Evolutionary conservation across 306 rosid genomes (phyloP).

Genomic region (Clitoria ternatea): DNA sequence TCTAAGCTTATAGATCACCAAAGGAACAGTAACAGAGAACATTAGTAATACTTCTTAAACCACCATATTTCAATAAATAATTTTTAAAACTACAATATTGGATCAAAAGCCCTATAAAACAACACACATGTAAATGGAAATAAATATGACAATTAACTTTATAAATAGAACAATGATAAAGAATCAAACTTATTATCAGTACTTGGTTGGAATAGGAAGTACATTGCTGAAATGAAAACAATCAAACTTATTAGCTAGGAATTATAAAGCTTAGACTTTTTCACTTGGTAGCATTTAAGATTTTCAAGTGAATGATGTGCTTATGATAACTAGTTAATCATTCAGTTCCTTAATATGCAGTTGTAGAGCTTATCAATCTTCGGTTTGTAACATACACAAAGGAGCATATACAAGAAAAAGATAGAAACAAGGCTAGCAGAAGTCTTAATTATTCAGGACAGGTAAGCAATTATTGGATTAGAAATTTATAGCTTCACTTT

Average conservation of each 20-base stretch:
- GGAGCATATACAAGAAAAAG: background rate
- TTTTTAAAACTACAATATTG: no score
- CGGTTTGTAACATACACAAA: background rate
- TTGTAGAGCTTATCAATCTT: no score
- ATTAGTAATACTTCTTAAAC: no score
- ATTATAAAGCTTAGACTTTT: background rate
- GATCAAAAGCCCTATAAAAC: no score
- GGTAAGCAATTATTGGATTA: background rate
- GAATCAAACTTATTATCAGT: conserved; percentile 16
- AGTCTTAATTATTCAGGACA: background rate
- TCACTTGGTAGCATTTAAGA: background rate
- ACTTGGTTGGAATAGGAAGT: background rate
- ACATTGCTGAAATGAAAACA: background rate
- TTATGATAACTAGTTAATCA: background rate
- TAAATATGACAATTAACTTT: no score
- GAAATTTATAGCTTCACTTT: background rate
- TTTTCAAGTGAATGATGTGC: background rate
- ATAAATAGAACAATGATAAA: no score
- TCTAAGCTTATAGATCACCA: no score
- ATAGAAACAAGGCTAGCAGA: background rate
- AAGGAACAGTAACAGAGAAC: no score
- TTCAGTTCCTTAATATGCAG: no score
- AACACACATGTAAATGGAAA: no score
- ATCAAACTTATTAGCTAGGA: no score
- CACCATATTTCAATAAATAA: no score